phyloP scores from a whole-genome alignment of 306 rosid genomes.

The Ziziphus jujuba region DNA sequence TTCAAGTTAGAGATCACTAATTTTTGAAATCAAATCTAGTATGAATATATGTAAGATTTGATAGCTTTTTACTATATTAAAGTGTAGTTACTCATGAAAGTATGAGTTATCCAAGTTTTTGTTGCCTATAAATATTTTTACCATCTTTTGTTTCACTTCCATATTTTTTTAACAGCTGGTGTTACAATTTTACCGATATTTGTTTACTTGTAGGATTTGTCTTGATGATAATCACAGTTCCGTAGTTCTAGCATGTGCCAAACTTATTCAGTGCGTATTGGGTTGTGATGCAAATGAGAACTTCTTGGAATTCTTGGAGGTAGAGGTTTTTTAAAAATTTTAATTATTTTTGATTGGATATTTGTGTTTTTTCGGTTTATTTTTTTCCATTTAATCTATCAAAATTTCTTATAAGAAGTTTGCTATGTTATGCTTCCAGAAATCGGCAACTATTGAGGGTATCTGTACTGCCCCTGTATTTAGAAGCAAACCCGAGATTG shows the following conservation, averaged over 20 bases:
- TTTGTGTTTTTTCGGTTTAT: background rate
- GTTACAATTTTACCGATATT: slow-evolving; percentile 14
- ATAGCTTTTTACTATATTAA: too few species aligned
- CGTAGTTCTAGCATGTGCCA: slow-evolving; percentile 74
- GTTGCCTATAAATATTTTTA: too few species aligned
- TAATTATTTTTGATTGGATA: background rate
- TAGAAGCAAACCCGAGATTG: slow-evolving; percentile 75
- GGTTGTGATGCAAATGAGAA: slow-evolving; percentile 75
- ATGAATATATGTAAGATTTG: too few species aligned
- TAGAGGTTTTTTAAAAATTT: slow-evolving; percentile 20
- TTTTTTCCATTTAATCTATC: slow-evolving; percentile 8
- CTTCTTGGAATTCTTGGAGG: slow-evolving; percentile 75
- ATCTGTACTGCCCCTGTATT: slow-evolving; percentile 88
- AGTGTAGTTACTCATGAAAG: too few species aligned
- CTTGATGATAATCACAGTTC: slow-evolving; percentile 89
- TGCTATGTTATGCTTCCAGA: slow-evolving; percentile 47
- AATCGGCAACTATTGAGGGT: slow-evolving; percentile 47
- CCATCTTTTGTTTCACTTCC: background rate
- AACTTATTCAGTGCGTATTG: slow-evolving; percentile 66
- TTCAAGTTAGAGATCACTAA: too few species aligned
- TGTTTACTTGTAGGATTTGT: slow-evolving; percentile 58
- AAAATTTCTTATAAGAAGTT: slow-evolving; percentile 15
- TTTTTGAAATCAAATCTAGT: too few species aligned
- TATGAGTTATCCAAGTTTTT: too few species aligned
- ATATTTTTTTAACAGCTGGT: slow-evolving; percentile 8